Evolutionary conservation across 192 early-diverging fungal species (phyloP).

Genomic region (Backusella circina): DNA sequence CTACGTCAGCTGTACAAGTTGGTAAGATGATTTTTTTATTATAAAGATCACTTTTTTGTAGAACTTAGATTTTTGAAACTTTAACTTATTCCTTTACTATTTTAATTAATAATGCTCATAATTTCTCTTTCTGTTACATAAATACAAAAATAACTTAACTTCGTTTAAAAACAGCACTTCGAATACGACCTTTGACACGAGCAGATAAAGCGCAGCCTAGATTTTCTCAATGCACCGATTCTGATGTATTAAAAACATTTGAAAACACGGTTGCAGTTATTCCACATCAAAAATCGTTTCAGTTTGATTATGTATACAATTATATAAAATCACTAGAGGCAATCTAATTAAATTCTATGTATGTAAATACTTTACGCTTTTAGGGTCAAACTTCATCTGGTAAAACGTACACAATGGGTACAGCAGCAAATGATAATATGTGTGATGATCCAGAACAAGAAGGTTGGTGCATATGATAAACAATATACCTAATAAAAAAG

Average conservation of each 20-base stretch:
- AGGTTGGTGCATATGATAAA: conserved; percentile 11
- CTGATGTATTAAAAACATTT: conserved; percentile 26
- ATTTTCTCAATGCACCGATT: conserved; percentile 18
- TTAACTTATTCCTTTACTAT: background rate
- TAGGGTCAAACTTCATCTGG: conserved; percentile 85
- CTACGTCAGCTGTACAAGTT: conserved; percentile 7
- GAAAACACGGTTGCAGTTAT: conserved; percentile 17
- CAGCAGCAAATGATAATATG: conserved; percentile 35
- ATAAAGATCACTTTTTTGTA: background rate
- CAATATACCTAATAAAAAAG: background rate
- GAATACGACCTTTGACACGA: conserved; percentile 23
- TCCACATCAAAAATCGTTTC: conserved; percentile 27
- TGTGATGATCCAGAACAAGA: conserved; percentile 23
- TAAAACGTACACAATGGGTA: conserved; percentile 96
- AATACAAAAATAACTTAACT: background rate
- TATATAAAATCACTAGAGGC: background rate
- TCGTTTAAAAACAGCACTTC: conserved; percentile 6
- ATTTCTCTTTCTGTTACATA: background rate
- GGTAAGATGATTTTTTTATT: conserved; percentile 3
- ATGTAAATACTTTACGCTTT: background rate
- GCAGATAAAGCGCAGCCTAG: conserved; percentile 18
- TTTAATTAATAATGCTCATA: background rate
- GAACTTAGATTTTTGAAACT: background rate
- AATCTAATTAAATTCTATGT: background rate
- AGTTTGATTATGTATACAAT: conserved; percentile 20